Base-by-base conservation (phyloP, 352 stramenopile genomes). In the Aphanomyces cochlioides region DNA sequence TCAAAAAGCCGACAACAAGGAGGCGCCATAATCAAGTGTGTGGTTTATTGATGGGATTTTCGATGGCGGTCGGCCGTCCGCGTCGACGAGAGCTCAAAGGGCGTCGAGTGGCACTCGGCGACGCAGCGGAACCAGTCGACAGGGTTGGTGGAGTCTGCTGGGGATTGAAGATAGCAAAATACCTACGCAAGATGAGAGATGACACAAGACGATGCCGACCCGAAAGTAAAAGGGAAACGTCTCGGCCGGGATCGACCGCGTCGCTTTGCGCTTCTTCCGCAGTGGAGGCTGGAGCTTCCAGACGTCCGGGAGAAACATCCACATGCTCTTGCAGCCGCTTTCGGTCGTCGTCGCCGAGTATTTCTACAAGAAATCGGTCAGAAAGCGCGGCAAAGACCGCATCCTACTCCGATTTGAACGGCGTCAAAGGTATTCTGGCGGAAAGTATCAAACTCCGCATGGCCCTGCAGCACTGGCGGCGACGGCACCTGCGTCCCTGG, bases 181-280 rank as follows among this genome's bases (percentile, higher is more conserved):
- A 39, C 41, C 37, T 43, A 67, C 0, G 43, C 37, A 0, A 28
- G 36, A 56, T 40, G 21, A 60, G 21, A 12, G 1, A 61, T n/a
- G n/a, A n/a, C n/a, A n/a, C 5, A 6, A 7, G 37, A 28, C 8
- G 28, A 5, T 38, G 71, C 77, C 64, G 17, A 95, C 77, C 50
- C 85, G 85, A 66, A 93, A 95, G 74, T 86, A 95, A 66, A 95
- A 95, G 5, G 87, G 87, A 66, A 93, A 95, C 50, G 84, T 90
- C 74, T 95, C 85, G n/a, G 83, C 87, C 0, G 87, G 87, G 1
- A 78, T 76, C 13, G 87, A 91, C 21, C 85, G 82, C 54, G 87
- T 95, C 17, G 87, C 85, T 71, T 95, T 95, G 77, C 87, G 85
- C 74, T 95, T 95, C 76, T 95, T 95, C 74, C 92, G 92, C 50